Evolutionary conservation across 192 early-diverging fungal genomes (phyloP).

Genomic region (Entomortierella lignicola): DNA sequence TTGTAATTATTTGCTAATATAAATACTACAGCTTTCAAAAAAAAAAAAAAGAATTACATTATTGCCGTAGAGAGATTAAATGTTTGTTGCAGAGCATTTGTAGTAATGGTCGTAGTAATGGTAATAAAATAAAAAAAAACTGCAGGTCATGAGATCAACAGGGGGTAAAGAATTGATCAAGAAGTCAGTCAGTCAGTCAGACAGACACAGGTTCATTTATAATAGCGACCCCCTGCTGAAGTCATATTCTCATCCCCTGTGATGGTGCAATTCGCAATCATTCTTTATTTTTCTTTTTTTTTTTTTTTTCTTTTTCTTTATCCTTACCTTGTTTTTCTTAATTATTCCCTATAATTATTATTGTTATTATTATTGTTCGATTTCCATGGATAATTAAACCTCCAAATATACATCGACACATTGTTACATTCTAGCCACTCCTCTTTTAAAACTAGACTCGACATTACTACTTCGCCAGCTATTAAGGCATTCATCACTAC

Average conservation of each 20-base stretch:
- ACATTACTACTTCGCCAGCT: no score
- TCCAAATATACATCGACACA: no score
- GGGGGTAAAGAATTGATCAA: neutral
- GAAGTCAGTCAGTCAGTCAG: neutral
- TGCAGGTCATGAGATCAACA: constrained; percentile 13
- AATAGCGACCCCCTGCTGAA: neutral
- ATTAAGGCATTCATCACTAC: no score
- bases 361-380: no score
- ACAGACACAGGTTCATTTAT: neutral
- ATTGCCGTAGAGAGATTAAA: constrained; percentile 3
- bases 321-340: neutral
- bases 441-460: no score
- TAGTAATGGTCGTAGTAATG: neutral
- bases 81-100: neutral
- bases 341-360: no score
- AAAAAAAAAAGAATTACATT: no score
- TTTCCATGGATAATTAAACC: no score
- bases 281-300: neutral
- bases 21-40: no score
- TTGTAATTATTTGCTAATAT: no score
- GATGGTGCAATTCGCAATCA: neutral
- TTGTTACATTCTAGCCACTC: no score
- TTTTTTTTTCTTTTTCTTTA: neutral
- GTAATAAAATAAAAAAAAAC: neutral
- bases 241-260: neutral